Evolutionary conservation across 345 rosid genomes (phyloP).

Genomic region (Euphorbia lathyris): DNA sequence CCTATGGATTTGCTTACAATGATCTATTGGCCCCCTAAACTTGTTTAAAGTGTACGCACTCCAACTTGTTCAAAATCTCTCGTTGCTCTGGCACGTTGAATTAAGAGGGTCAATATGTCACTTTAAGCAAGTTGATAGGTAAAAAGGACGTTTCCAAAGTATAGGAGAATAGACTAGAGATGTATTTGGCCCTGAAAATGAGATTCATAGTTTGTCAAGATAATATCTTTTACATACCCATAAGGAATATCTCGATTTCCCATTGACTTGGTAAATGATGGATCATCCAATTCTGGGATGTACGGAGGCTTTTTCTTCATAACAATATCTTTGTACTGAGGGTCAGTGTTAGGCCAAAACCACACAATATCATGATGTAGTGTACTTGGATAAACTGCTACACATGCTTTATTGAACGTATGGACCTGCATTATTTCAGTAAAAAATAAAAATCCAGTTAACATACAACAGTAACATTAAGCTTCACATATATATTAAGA

Average conservation of each 20-base stretch:
- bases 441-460: background rate
- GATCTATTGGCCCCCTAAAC: too few relatives aligned
- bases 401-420: slow-evolving; percentile 75
- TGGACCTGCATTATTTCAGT: slow-evolving; percentile 45
- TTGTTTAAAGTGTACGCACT: too few relatives aligned
- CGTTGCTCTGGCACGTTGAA: too few relatives aligned
- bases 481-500: background rate
- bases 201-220: background rate
- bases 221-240: slow-evolving; percentile 44
- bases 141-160: too few relatives aligned
- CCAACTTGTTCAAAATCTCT: too few relatives aligned
- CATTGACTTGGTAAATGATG: slow-evolving; percentile 54
- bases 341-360: slow-evolving; percentile 92
- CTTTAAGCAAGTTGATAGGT: too few relatives aligned
- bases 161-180: too few relatives aligned
- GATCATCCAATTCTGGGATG: slow-evolving; percentile 74
- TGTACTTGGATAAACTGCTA: slow-evolving; percentile 61
- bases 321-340: slow-evolving; percentile 60
- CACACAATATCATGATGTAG: slow-evolving; percentile 79
- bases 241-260: slow-evolving; percentile 79
- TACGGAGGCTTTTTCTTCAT: slow-evolving; percentile 63
- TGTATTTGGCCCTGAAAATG: too few relatives aligned
- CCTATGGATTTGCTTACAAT: too few relatives aligned
- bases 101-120: too few relatives aligned
- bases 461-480: background rate